Base-by-base conservation (phyloP, 1,284 basidiomycete species). In the Tremellales sp. region DNA sequence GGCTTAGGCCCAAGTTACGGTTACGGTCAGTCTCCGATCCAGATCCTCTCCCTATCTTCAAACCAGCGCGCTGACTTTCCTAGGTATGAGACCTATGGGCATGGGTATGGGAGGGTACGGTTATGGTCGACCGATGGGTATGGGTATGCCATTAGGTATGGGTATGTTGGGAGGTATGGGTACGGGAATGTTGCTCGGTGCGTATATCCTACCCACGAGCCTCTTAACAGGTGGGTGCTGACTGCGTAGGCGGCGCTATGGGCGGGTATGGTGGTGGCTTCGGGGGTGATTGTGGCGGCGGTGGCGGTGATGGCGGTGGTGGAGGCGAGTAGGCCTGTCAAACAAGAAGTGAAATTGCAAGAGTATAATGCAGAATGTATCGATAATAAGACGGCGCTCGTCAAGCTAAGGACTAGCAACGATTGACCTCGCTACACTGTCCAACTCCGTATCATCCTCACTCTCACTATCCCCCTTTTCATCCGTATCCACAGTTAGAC, bases 81-180 rank as follows among this genome's bases (percentile, higher is more conserved):
- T 26, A 24, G 25, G 12, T 22, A 29, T 36, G 35, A 26, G 31
- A 29, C 8, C 33, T 26, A 40, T 21, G 11, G 2, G 8, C 23
- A 35, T 33, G 23, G 19, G 37, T 7, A 33, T 56, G 58, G 61
- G 60, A 37, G 48, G 53, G 22, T 60, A 54, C 11, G 58, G 61
- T 1, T 61, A 60, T 37, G 61, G 62, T 13, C 50, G 58, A 35
- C 46, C 33, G 54, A 40, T 57, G 45, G 59, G 63, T 19, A 57
- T 61, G 55, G 54, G 54, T 17, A 31, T 57, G 35, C 58, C 58
- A 0, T 35, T 63, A 17, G 42, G 58, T 31, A 40, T 56, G 49
- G 56, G 54, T 41, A 48, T 69, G 3, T 51, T 56, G 33, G 64
- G 62, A 15, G 65, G 67, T 43, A 40, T 67, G 40, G 45, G 42